Base-by-base conservation (phyloP, 148 eudicot species). In the Silene uniflora region DNA sequence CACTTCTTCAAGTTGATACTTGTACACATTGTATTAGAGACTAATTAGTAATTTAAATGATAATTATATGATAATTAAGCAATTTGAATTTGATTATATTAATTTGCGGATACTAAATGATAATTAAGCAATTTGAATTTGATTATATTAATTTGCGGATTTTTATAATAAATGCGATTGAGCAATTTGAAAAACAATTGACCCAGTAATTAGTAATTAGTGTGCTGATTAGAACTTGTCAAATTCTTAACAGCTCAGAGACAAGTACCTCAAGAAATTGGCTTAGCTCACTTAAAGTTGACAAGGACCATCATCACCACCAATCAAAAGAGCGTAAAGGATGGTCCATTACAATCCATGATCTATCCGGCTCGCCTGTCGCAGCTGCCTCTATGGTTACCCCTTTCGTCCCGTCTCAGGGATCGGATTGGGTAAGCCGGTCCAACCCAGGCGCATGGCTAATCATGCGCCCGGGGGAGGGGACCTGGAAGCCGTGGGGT, bases 371-470 rank as follows among this genome's bases (percentile, higher is more conserved):
- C 0, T 91, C 97, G 3, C 93, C 97, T 0, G 97, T 94, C 0
- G 98, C 98, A 0, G 84, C 88, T 0, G 98, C 98, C 0, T 94
- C 98, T 1, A 91, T 94, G 96, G 96, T 90, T 5, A 94, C 98
- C 52, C 98, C 98, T 0, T 94, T 94, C 66, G 98, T 94, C 47
- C 95, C 98, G 4, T 90, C 93, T 1, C 89, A 81, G 0, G 95
- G 95, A 19, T 79, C 91, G 29, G 88, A 91, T 55, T 80, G 84
- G 35, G 98, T 94, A 56, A 81, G 88, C 86, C 78, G 78, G 7
- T 87, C 97, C 9, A 93, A 91, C 82, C 97, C 98, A 2, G 98
- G 97, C 17, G 93, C 97, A 6, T 93, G 98, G 98, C 91, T 93
- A 70, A 89, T 93, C 77, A 87, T 93, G 46, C 89, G 91, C 11